phyloP scores from a whole-genome alignment of 768 basidiomycete genomes.

The Mycena galopus region DNA sequence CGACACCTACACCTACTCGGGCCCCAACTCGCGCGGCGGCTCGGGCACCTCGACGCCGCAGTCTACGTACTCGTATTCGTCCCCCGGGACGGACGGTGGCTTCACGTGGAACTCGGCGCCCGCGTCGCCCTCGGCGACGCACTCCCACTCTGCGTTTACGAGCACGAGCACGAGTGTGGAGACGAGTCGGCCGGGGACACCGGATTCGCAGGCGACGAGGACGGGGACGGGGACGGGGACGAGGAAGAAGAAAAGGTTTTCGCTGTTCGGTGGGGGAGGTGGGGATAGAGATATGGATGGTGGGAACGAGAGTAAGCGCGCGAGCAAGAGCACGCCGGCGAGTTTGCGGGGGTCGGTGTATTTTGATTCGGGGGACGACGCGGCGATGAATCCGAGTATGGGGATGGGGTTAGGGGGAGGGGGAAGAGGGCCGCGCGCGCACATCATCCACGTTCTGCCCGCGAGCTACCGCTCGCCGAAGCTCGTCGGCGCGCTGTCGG shows the following conservation, averaged over 20 bases:
- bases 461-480: slow-evolving; percentile 28
- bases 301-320: no score
- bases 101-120: slow-evolving; percentile 3
- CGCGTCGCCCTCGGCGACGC: background rate
- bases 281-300: no score
- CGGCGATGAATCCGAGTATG: no score
- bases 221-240: no score
- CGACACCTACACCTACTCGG: no score
- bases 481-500: slow-evolving; percentile 26
- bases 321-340: no score
- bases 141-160: background rate
- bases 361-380: no score
- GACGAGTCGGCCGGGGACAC: slow-evolving; percentile 1
- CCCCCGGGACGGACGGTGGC: background rate
- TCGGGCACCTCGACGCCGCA: background rate
- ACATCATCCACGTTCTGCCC: slow-evolving; percentile 33
- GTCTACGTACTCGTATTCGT: background rate
- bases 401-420: background rate
- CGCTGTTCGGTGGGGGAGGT: no score
- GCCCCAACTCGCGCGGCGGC: no score
- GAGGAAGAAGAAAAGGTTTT: no score
- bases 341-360: background rate
- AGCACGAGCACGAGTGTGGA: background rate
- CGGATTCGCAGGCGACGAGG: no score
- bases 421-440: background rate